These are phyloP conservation scores for Cardamine chenopodiifolia DNA, from an alignment of 345 rosid genomes.

Conservation along the genomic window DNA sequence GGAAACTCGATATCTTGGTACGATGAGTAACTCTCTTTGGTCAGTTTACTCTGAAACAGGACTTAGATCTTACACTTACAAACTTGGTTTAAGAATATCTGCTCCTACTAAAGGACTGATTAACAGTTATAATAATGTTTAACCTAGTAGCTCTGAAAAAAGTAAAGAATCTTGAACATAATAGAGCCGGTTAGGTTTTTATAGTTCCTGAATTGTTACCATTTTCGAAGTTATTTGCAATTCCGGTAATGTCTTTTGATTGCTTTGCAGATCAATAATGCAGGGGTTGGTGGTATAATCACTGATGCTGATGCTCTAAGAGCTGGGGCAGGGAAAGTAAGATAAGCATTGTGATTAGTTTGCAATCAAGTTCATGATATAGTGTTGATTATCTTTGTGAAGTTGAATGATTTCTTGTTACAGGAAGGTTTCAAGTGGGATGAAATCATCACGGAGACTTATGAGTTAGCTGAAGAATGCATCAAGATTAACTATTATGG, in stretches of 20 bases:
- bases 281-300: slow-evolving; percentile 47
- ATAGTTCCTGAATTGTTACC: neutral
- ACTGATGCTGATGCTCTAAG: slow-evolving; percentile 34
- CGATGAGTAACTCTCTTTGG: neutral
- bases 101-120: neutral
- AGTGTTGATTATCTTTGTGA: neutral
- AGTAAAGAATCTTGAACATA: neutral
- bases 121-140: neutral
- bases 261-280: slow-evolving; percentile 53
- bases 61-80: neutral
- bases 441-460: slow-evolving; percentile 34
- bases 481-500: slow-evolving; percentile 56
- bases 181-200: neutral
- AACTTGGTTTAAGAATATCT: neutral
- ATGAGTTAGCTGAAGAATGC: slow-evolving; percentile 47
- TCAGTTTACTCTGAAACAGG: neutral
- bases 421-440: slow-evolving; percentile 41
- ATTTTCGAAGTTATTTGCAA: neutral
- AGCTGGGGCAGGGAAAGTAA: slow-evolving; percentile 37
- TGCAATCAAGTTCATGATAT: neutral
- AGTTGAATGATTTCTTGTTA: neutral
- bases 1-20: slow-evolving; percentile 63
- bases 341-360: neutral
- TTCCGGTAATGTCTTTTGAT: neutral
- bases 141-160: neutral